Evolutionary conservation across 148 eudicot species (phyloP).

Genomic region (Rheum nobile): DNA sequence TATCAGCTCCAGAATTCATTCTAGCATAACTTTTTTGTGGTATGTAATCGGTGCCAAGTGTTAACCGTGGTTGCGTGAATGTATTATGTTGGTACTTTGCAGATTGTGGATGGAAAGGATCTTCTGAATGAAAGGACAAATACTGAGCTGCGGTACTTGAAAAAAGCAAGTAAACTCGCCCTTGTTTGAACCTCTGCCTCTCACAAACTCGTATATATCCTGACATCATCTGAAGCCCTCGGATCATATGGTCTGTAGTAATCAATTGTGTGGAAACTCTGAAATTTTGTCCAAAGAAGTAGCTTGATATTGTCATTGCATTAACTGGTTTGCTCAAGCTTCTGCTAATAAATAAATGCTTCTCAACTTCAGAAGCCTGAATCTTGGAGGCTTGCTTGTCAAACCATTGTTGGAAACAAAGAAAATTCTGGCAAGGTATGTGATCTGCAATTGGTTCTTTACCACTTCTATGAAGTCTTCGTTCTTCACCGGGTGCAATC

Average conservation of each 20-base stretch:
- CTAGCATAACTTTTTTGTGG: background rate
- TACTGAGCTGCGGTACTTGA: slow-evolving; percentile 67
- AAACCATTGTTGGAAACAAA: slow-evolving; percentile 92
- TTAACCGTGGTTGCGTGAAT: background rate
- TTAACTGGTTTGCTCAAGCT: background rate
- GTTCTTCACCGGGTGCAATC: background rate
- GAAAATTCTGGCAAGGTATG: slow-evolving; percentile 91
- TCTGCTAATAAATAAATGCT: background rate
- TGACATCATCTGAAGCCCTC: background rate
- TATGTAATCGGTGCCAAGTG: background rate
- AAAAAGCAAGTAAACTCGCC: slow-evolving; percentile 43
- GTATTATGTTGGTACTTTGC: slow-evolving; percentile 12
- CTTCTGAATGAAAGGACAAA: slow-evolving; percentile 84
- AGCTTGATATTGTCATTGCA: too few relatives aligned
- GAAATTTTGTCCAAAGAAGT: too few relatives aligned
- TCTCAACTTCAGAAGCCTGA: slow-evolving; percentile 62
- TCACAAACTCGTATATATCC: background rate
- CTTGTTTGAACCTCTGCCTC: background rate
- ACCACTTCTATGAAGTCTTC: background rate
- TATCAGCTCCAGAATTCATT: background rate
- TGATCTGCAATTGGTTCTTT: background rate
- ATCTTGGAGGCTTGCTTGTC: slow-evolving; percentile 99
- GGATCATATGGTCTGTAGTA: background rate
- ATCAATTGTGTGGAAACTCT: too few relatives aligned
- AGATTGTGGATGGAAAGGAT: slow-evolving; percentile 90